A percentile compares a stretch with the other conserved stretches of the same genome.
phyloP scores from a whole-genome alignment of 1,284 basidiomycete species.

The Ceraceosorus guamensis region DNA sequence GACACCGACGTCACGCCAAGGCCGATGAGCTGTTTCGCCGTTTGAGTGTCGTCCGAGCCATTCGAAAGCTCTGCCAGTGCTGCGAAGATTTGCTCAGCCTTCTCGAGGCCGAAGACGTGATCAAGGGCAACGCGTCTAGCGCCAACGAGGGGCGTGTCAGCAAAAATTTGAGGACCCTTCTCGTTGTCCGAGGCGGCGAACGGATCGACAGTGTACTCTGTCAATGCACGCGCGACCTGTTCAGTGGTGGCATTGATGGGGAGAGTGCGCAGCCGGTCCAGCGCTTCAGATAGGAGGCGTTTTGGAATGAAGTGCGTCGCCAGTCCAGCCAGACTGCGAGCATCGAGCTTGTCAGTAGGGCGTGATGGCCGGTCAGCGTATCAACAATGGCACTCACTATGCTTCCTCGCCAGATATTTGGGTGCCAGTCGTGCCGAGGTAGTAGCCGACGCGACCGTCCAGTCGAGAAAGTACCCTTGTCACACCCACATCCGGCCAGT shows the following conservation, averaged over 20 bases:
- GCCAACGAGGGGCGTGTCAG: constrained; percentile 28
- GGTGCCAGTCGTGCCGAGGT: constrained; percentile 77
- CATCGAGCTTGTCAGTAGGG: neutral
- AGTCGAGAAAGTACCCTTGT: constrained; percentile 80
- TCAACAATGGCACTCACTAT: constrained; percentile 14
- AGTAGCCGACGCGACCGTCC: constrained; percentile 86
- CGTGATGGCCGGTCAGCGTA: neutral
- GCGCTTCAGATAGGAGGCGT: constrained; percentile 22
- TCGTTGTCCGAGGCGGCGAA: constrained; percentile 11
- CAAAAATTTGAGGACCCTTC: constrained; percentile 13
- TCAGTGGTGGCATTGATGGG: constrained; percentile 20
- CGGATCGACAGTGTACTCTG: constrained; percentile 36
- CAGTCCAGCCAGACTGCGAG: constrained; percentile 24
- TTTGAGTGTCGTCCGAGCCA: constrained; percentile 11
- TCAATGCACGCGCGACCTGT: constrained; percentile 25
- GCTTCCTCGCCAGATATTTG: constrained; percentile 39
- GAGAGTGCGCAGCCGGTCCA: constrained; percentile 29
- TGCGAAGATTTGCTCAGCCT: constrained; percentile 31
- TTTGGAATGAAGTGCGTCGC: constrained; percentile 42
- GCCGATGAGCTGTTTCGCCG: constrained; percentile 26
- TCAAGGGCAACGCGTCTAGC: constrained; percentile 38
- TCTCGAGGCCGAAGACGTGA: constrained; percentile 36
- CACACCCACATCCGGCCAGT: constrained; percentile 78
- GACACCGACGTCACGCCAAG: constrained; percentile 12
- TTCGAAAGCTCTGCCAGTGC: constrained; percentile 30